Conservation (phyloP, 768 basidiomycete species). For the Butyriboletus loyo region DNA sequence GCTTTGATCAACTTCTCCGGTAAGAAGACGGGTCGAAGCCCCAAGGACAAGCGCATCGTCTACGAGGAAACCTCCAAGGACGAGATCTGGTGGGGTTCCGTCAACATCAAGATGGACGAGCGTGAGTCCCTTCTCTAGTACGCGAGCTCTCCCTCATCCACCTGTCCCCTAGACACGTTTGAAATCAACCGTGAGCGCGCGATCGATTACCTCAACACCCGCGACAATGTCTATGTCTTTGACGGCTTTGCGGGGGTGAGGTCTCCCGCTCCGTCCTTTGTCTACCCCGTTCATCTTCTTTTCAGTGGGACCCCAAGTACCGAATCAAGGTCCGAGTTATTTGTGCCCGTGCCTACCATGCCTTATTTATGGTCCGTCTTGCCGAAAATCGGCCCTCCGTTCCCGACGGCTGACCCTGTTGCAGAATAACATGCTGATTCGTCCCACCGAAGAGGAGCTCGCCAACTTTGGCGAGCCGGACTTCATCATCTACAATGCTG, state of each 20-base stretch:
- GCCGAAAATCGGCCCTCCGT: slow-evolving; percentile 3
- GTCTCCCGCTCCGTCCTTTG: slow-evolving; percentile 1
- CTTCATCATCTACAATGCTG: slow-evolving; percentile 99
- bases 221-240: slow-evolving; percentile 97
- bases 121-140: slow-evolving; percentile 47
- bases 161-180: slow-evolving; percentile 72
- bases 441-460: slow-evolving; percentile 93
- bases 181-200: slow-evolving; percentile 99
- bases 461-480: slow-evolving; percentile 95
- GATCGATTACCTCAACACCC: slow-evolving; percentile 98
- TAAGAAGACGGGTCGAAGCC: slow-evolving; percentile 96
- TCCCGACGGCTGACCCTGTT: slow-evolving; percentile 1
- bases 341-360: slow-evolving; percentile 97
- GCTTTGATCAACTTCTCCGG: slow-evolving; percentile 99
- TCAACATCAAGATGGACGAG: slow-evolving; percentile 99
- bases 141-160: background rate
- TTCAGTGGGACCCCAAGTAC: slow-evolving; percentile 96
- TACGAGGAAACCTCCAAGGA: slow-evolving; percentile 96
- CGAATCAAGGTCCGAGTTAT: slow-evolving; percentile 99
- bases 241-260: slow-evolving; percentile 89
- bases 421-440: slow-evolving; percentile 99
- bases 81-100: slow-evolving; percentile 98
- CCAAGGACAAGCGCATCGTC: slow-evolving; percentile 99
- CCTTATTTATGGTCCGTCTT: slow-evolving; percentile 87
- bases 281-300: background rate